Base-by-base conservation (phyloP, 345 rosid genomes). In the Lepidium aucheri region DNA sequence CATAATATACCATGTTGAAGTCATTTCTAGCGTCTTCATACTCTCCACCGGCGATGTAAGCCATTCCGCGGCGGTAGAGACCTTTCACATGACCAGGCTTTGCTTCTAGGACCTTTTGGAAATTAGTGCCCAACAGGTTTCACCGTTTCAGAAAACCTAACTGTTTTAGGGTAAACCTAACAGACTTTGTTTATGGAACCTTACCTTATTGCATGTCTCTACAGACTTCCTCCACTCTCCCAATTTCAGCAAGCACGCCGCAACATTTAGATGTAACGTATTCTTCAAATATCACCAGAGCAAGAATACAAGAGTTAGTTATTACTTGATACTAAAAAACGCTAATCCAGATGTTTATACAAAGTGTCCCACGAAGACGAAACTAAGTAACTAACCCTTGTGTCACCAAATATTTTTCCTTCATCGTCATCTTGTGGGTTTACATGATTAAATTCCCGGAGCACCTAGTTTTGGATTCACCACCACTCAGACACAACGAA, bases 341-440 rank as follows among this genome's bases (percentile, higher is more conserved):
- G 14, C 9, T 18, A 22, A 34, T 42, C 33, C 28, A 14, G 11
- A 36, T 32, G 14, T 56, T 73, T 14, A 47, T 12, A 36, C 39
- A 64, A 28, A 58, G 26, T 39, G n/a, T 56, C 26, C 45, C 14
- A 45, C 57, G 69, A 63, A 12, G 33, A 56, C 49, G 30, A 32
- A 53, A 41, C 92, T 74, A 74, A 94, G 36, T 16, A 53, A 41
- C 92, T 74, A 74, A 94, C 97, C 78, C 96, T 80, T 62, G 90
- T 75, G 38, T 82, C 80, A 41, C 70, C 70, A 82, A 94, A 94
- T 53, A 83, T 69, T 76, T 88, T 94, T 61, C 96, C 99, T 64
- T 90, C 99, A 53, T 88, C 96, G 0, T 94, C 96, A 64, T 91
- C 96, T 78, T 88, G 99, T 28, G 99, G 96, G 65, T 94, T 86